Base-by-base conservation (phyloP, 2,329 filamentous ascomycete genomes). In the Pseudogymnoascus sp. region DNA sequence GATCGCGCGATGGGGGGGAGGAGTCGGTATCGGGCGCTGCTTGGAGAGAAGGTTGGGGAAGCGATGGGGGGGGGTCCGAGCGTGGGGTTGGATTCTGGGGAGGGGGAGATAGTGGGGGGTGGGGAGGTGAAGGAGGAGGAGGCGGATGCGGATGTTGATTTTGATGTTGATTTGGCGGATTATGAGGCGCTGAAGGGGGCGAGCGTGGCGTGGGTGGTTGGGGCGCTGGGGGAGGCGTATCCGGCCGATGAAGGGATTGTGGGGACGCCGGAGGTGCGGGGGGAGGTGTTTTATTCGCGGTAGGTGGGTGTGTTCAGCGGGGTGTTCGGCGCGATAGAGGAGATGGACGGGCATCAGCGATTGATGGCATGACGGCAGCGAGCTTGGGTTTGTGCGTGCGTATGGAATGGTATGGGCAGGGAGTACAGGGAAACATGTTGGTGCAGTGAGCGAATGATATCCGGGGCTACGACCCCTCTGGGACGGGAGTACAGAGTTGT, bases 1-100 rank as follows among this genome's bases (percentile, higher is more conserved):
- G 63, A 61, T 10, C 44, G 60, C 1, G 61, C 38, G 6, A 40
- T 61, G 11, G 65, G 65, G 14, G 65, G 65, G 4, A 6, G 40
- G 16, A 44, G 40, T 44, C 40, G 40, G 16, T 44, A 44, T 44
- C 19, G 40, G 10, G 16, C 40, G 4, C 24, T 44, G 8, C 19
- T 44, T 21, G 40, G 19, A 10, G 40, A 44, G 40, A 44, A 44
- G 40, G 8, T 6, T 3, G 35, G 35, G 35, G 35, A 38, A 6
- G 14, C 35, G 13, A 38, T 38, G 35, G 35, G 35, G 13, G 35
- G 16, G 8, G 38, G 16, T 16, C 5, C 37, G 14, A 7, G 37
- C 7, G 14, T 16, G 6, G 38, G 38, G 16, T 19, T 42, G 38
- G 38, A 21, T 42, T 16, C 6, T 1, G 38, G 38, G 38, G 38